Evolutionary conservation across 495 filamentous ascomycete genomes (phyloP), one percentile per base, ranked within the genome.

Genomic region (Hypoxylon subgilvum): DNA sequence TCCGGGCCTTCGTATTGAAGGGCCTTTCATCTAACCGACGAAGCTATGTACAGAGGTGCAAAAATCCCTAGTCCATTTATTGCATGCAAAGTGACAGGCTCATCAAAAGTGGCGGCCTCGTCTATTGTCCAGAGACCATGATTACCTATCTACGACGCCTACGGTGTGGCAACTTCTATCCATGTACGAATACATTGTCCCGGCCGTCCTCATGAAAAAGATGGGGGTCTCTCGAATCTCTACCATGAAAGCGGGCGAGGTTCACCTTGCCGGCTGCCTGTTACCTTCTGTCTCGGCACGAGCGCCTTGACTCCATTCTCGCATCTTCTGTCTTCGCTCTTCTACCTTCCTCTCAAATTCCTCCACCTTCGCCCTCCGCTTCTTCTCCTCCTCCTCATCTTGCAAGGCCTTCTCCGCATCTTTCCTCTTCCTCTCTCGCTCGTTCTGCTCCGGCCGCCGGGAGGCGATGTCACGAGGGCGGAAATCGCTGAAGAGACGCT

Each of bases 401-500:
- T 79, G 79, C 53, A 81, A 74, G 42, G 75, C 69, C 45, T 70
- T 71, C 76, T 92, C 89, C 54, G 75, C 80, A 53, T 76, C 76
- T 71, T 86, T 87, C 51, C 92, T 79, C 23, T 74, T 76, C 31
- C 78, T 72, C 77, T 97, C 93, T 38, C 83, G 77, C 73, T 86
- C 79, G n/a, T 96, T 74, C 79, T 99, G 94, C 69, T 97, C 94
- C 12, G 86, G 84, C 39, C 94, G 78, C 60, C 94, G 84, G 17
- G 86, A 74, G 10, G 94, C 95, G 66, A 99, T 97, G 70, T 97
- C 95, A 71, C 96, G 93, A 4, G 94, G 92, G 49, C 83, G 85
- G 76, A 89, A 96, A 70, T 99, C 94, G 68, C 90, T 95, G 70
- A 97, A 99, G 14, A 88, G 61, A 23, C 67, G 69, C 82, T 99